Base-by-base conservation (phyloP, 2,329 filamentous ascomycete species). In the Fusarium brachygibbosum region DNA sequence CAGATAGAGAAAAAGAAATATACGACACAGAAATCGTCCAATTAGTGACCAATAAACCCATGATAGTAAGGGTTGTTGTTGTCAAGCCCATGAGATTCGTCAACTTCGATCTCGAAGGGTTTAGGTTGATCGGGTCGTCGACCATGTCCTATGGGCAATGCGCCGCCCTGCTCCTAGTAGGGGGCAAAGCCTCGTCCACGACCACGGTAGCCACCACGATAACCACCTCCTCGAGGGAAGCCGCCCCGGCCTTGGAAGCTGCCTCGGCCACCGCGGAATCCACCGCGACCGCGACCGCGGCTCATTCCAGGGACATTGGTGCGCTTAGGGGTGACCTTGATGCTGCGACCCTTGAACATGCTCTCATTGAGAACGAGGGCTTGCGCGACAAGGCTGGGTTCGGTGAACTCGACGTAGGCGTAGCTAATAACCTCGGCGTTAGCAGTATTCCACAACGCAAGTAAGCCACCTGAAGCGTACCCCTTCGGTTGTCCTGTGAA, bases 401-500 rank as follows among this genome's bases (percentile, higher is more conserved):
- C 96, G 64, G 93, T 91, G 79, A 99, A 99, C 82, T 99, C 96
- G 76, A 99, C 96, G 82, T 99, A 99, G 77, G 96, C 96, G 83
- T 99, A 99, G 71, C 94, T 98, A 81, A 58, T 71, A 46, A 21
- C 6, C 19, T 17, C 38, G n/a, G 37, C 19, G 58, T 74, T 63
- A 76, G 72, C 56, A 54, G 25, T 38, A n/a, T 19, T 31, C 16
- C 8, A 6, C 40, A 35, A 23, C 35, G 29, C 9, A 25, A 29
- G 14, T 10, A 35, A 54, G 9, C 10, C 25, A 35, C 13, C 25
- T 14, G 21, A 13, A 59, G 76, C 91, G 81, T 85, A 97, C 94
- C 96, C 96, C 86, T 99, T 99, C n/a, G 96, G 96, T 85, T 98
- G 94, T 69, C 96, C 96, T 13, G 94, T 97, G 78, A 98, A 98